phyloP scores from a whole-genome alignment of 2,329 filamentous ascomycete genomes.

The Parasarocladium wereldwijsianum region DNA sequence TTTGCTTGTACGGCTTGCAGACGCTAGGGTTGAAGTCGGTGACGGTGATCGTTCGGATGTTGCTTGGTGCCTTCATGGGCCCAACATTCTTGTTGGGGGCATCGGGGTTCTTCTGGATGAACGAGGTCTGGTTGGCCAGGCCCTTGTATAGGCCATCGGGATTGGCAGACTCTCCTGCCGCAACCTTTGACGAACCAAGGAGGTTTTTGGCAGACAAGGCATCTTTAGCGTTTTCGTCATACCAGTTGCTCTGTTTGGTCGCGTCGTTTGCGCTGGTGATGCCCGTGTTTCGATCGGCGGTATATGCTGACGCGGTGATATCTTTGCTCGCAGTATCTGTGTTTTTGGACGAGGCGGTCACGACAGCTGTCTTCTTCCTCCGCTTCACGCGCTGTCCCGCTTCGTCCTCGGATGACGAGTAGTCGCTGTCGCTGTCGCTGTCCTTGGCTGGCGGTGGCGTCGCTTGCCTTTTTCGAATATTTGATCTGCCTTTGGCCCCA shows the following conservation, averaged over 20 bases:
- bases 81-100: conserved; percentile 58
- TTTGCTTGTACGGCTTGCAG: conserved; percentile 88
- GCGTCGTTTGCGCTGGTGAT: conserved; percentile 67
- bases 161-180: conserved; percentile 15
- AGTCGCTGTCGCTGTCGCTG: conserved; percentile 37
- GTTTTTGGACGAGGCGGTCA: conserved; percentile 47
- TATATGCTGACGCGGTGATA: conserved; percentile 36
- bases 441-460: conserved; percentile 58
- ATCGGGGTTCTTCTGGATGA: conserved; percentile 71
- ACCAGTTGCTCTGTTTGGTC: conserved; percentile 82
- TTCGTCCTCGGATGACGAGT: conserved; percentile 64
- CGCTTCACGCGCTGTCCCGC: conserved; percentile 66
- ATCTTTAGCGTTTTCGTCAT: conserved; percentile 53
- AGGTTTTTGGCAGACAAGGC: conserved; percentile 34
- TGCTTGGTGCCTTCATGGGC: conserved; percentile 75
- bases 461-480: conserved; percentile 65
- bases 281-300: conserved; percentile 45
- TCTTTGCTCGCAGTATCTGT: conserved; percentile 20
- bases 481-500: conserved; percentile 59
- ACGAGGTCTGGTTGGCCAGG: conserved; percentile 54
- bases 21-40: conserved; percentile 87
- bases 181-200: conserved; percentile 37
- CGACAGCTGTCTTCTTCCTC: conserved; percentile 50
- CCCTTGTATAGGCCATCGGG: conserved; percentile 64
- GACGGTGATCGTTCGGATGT: conserved; percentile 79